Evolutionary conservation across 2,329 filamentous ascomycete genomes (phyloP).

Genomic region (Botrytis fabae): DNA sequence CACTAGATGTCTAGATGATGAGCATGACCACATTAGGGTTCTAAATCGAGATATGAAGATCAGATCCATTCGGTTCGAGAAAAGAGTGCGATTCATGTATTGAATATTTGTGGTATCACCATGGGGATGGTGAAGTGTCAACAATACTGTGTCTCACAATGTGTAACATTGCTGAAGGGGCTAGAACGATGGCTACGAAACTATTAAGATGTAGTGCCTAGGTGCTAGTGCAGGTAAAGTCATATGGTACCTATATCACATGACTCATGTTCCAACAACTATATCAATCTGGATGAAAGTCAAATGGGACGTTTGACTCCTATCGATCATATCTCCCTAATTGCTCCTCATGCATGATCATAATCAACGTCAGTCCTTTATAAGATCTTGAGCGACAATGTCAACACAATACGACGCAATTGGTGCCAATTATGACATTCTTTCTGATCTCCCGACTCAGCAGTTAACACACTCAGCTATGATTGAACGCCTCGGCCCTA

Average conservation of each 20-base stretch:
- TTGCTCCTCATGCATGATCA: neutral
- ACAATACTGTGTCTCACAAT: too few species aligned
- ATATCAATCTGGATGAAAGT: neutral
- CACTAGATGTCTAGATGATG: neutral
- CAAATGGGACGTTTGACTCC: too few species aligned
- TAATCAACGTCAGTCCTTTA: neutral
- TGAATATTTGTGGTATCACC: neutral
- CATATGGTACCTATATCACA: neutral
- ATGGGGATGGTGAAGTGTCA: too few species aligned
- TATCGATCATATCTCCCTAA: neutral
- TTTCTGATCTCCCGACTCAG: neutral
- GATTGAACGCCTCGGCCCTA: neutral
- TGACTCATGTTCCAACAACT: neutral
- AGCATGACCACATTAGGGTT: neutral
- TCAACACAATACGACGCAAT: slow-evolving; percentile 15
- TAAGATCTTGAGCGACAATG: neutral
- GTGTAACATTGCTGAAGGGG: too few species aligned
- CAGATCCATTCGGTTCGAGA: fast-evolving
- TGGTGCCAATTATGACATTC: neutral
- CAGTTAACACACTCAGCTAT: slow-evolving; percentile 6
- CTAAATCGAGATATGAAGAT: neutral
- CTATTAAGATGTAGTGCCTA: too few species aligned
- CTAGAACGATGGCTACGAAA: too few species aligned
- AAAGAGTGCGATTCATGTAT: neutral
- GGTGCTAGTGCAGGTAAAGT: neutral